A percentile compares a stretch with the other conserved stretches of the same genome.
Conservation (phyloP, 192 early-diverging fungal species). For the Rhizophlyctis rosea region DNA sequence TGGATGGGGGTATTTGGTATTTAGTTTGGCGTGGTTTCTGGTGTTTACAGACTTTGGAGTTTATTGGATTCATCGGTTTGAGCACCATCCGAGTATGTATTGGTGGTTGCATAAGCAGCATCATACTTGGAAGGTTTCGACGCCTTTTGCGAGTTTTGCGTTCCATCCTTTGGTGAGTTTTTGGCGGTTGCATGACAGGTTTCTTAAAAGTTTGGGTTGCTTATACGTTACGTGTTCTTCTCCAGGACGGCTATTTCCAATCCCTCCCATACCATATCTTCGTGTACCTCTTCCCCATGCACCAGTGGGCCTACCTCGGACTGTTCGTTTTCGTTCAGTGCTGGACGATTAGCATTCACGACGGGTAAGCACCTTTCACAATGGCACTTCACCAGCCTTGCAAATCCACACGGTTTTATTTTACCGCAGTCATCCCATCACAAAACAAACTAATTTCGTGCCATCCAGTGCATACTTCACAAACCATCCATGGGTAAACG, state of each 20-base stretch:
- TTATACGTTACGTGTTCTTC: neutral
- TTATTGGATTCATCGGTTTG: constrained; percentile 94
- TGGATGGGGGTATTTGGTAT: constrained; percentile 70
- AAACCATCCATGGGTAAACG: constrained; percentile 70
- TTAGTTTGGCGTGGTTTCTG: constrained; percentile 72
- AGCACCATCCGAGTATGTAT: constrained; percentile 89
- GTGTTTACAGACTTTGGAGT: constrained; percentile 92
- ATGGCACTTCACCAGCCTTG: too few relatives aligned
- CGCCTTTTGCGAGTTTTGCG: constrained; percentile 92
- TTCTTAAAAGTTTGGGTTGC: neutral
- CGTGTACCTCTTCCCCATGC: constrained; percentile 87
- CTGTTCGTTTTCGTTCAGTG: constrained; percentile 86
- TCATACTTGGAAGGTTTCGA: constrained; percentile 89
- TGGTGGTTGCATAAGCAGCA: constrained; percentile 85
- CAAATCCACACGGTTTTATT: too few relatives aligned
- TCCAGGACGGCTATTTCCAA: constrained; percentile 87
- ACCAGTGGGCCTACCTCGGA: constrained; percentile 83
- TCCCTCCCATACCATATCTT: constrained; percentile 94
- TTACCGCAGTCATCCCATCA: neutral
- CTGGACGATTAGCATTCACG: constrained; percentile 98
- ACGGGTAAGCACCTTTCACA: constrained; percentile 60
- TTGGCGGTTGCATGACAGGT: constrained; percentile 1
- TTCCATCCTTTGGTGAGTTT: constrained; percentile 78
- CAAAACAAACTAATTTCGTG: neutral
- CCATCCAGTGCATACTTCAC: constrained; percentile 63